Evolutionary conservation across 495 filamentous ascomycete genomes (phyloP).

Genomic region (Talaromyces nanjingensis): DNA sequence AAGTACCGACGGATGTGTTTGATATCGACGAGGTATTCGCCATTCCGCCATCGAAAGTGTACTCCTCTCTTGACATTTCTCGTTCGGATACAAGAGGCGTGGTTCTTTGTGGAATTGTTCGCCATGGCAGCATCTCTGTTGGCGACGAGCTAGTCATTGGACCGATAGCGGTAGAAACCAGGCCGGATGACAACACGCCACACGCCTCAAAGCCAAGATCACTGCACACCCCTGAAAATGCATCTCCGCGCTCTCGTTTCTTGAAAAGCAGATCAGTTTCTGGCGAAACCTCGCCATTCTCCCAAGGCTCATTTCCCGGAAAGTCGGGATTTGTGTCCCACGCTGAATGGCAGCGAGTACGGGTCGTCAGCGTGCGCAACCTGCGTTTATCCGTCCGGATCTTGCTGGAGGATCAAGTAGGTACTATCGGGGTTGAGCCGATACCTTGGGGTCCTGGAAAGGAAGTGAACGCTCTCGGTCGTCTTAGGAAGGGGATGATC

Average conservation of each 20-base stretch:
- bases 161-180: constrained; percentile 51
- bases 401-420: constrained; percentile 75
- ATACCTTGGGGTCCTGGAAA: constrained; percentile 19
- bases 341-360: constrained; percentile 65
- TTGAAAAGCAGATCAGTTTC: constrained; percentile 27
- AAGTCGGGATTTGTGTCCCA: constrained; percentile 22
- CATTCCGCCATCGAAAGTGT: constrained; percentile 47
- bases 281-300: constrained; percentile 29
- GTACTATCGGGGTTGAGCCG: constrained; percentile 76
- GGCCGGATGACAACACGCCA: constrained; percentile 17
- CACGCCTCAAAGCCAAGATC: constrained; percentile 14
- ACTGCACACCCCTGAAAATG: constrained; percentile 8
- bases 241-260: constrained; percentile 15
- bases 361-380: constrained; percentile 78
- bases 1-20: constrained; percentile 55
- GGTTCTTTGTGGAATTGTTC: constrained; percentile 77
- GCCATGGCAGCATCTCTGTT: constrained; percentile 68
- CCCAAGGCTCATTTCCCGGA: constrained; percentile 19
- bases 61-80: constrained; percentile 29
- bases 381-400: constrained; percentile 76
- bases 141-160: constrained; percentile 77
- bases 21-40: constrained; percentile 82
- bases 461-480: constrained; percentile 24
- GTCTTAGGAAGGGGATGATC: constrained; percentile 81
- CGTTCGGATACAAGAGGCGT: constrained; percentile 42